A percentile compares a stretch with the other conserved stretches of the same genome.
phyloP scores from a whole-genome alignment of 2,329 filamentous ascomycete species.

The Colletotrichum limetticola region DNA sequence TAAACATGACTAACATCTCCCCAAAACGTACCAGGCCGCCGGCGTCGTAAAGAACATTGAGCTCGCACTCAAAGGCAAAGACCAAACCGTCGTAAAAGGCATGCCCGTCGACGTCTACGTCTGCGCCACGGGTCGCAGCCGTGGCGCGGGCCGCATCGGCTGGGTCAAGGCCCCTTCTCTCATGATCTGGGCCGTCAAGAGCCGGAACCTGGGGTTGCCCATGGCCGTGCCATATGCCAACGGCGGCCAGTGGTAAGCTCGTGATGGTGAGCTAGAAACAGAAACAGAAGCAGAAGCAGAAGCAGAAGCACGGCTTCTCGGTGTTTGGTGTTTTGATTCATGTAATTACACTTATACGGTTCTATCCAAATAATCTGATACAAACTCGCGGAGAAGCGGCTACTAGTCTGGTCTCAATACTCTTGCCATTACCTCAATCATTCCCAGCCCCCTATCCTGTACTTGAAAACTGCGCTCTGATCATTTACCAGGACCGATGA shows the following conservation, averaged over 20 bases:
- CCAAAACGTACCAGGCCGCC: conserved; percentile 48
- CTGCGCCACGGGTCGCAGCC: conserved; percentile 59
- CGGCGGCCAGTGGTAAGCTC: conserved; percentile 57
- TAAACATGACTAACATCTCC: background rate
- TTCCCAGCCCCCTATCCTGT: too few species aligned
- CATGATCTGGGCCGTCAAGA: conserved; percentile 62
- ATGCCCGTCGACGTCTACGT: conserved; percentile 61
- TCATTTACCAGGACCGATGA: background rate
- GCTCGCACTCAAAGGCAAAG: conserved; percentile 56
- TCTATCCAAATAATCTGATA: background rate
- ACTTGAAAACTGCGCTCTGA: background rate
- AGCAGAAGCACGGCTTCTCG: too few species aligned
- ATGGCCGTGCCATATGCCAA: conserved; percentile 57
- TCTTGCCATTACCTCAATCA: too few species aligned
- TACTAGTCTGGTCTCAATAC: too few species aligned
- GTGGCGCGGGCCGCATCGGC: conserved; percentile 61
- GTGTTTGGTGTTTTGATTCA: background rate
- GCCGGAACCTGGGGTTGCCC: conserved; percentile 59
- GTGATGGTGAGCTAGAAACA: too few species aligned
- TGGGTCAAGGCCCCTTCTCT: conserved; percentile 61
- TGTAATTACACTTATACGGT: background rate
- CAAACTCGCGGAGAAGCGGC: background rate
- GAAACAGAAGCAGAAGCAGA: too few species aligned
- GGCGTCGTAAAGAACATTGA: conserved; percentile 65
- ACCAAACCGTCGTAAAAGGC: conserved; percentile 55